These are phyloP conservation scores for Populus hybrid DNA, from an alignment of 441 rosid genomes.

Conservation along the genomic window DNA sequence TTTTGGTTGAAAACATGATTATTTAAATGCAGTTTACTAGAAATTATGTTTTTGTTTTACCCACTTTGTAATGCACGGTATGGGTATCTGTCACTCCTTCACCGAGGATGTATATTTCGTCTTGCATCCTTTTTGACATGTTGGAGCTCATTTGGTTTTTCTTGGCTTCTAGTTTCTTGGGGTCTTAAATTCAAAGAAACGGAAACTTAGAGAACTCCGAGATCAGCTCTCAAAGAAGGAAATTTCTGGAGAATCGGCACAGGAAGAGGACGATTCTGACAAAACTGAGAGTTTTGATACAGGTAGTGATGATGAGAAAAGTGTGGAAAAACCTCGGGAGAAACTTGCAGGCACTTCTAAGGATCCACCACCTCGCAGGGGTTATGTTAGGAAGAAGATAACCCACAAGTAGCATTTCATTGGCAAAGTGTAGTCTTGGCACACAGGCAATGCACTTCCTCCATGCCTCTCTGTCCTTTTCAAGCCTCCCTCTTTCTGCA, in stretches of 20 bases:
- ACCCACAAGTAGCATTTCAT: slow-evolving; percentile 24
- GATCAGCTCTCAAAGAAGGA: slow-evolving; percentile 49
- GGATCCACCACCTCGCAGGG: slow-evolving; percentile 29
- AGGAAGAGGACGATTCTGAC: slow-evolving; percentile 58
- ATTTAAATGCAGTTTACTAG: background rate
- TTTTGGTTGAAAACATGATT: background rate
- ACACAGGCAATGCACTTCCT: background rate
- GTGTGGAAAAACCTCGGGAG: slow-evolving; percentile 41
- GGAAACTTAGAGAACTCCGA: slow-evolving; percentile 73
- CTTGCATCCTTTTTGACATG: background rate
- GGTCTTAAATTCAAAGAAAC: slow-evolving; percentile 76
- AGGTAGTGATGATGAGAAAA: slow-evolving; percentile 38
- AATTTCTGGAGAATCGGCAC: slow-evolving; percentile 35
- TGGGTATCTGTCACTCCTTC: background rate
- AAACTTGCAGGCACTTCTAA: slow-evolving; percentile 33
- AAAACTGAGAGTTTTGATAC: slow-evolving; percentile 61
- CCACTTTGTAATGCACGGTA: background rate
- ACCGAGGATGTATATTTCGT: background rate
- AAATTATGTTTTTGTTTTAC: background rate
- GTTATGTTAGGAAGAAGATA: slow-evolving; percentile 44
- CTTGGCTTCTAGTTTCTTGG: slow-evolving; percentile 48
- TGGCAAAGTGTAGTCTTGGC: background rate
- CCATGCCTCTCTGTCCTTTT: background rate
- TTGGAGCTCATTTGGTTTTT: slow-evolving; percentile 12
- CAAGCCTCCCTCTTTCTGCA: too few species aligned